Base-by-base conservation (phyloP, 1,139 yeast species). In the Petasospora fabianii region DNA sequence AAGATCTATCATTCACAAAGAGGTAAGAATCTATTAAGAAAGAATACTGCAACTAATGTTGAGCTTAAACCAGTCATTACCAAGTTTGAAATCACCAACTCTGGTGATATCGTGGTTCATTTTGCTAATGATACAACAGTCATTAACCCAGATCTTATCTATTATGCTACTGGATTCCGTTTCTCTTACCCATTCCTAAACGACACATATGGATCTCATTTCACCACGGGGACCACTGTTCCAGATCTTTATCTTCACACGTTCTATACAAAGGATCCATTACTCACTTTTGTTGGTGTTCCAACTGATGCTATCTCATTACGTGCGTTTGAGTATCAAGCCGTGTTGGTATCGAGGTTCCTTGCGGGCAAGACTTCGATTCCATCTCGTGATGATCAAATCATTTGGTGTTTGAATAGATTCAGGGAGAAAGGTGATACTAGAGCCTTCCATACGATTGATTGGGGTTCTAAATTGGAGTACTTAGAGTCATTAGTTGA, bases 111-210 rank as follows among this genome's bases (percentile, higher is more conserved):
- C 3, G 15, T 53, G 6, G 62, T 68, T 6, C 58, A 56, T 33
- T 68, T 66, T 46, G 49, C 42, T 6, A 68, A 67, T 46, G 54
- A 44, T 13, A 14, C 48, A 3, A 34, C 17, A 7, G 38, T 51
- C 1, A 16, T 15, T 21, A 39, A 49, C 35, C 49, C 61, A 20
- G 73, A 69, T 44, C 50, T 57, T 39, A 53, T 70, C 10, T 56
- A 68, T 8, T 71, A 68, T 48, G 72, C 69, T 4, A 71, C 76
- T 0, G 76, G 76, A 0, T 71, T 67, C 51, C 62, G 62, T 36
- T 68, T 60, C 44, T 67, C 71, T 20, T 69, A 59, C 44, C 75
- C 76, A 5, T 70, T 65, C 41, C 55, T 71, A 39, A 56, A 58
- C 32, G 46, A 65, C 5, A 47, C 63, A 19, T 55, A 54, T 22